Evolutionary conservation across 2,329 filamentous ascomycete genomes (phyloP).

Genomic region (Xylariaceae sp.): DNA sequence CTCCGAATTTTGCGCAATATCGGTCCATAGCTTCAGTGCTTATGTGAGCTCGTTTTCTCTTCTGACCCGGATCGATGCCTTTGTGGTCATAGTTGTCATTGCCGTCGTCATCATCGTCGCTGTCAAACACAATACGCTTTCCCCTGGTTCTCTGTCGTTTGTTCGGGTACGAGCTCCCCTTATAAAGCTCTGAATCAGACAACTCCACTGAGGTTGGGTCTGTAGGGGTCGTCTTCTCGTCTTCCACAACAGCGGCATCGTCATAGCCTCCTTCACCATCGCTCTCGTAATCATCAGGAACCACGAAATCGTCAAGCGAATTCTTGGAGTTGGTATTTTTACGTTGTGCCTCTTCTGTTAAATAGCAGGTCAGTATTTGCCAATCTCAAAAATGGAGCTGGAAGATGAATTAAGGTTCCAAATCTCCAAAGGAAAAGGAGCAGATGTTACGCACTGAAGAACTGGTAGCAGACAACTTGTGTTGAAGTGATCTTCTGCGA

Average conservation of each 20-base stretch:
- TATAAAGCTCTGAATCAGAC: too few species aligned
- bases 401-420: too few species aligned
- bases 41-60: constrained; percentile 9
- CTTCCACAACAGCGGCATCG: too few species aligned
- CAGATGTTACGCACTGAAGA: constrained; percentile 24
- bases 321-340: constrained; percentile 19
- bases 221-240: too few species aligned
- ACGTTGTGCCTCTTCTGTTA: constrained; percentile 17
- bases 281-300: constrained; percentile 17
- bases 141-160: too few species aligned
- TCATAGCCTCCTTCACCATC: constrained; percentile 6
- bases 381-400: too few species aligned
- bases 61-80: neutral
- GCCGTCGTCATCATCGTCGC: neutral
- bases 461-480: constrained; percentile 23
- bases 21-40: constrained; percentile 24
- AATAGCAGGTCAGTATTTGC: too few species aligned
- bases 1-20: constrained; percentile 24
- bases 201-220: too few species aligned
- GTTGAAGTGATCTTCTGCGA: constrained; percentile 15
- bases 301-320: constrained; percentile 23
- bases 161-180: too few species aligned
- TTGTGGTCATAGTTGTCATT: neutral
- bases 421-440: too few species aligned
- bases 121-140: neutral